Evolutionary conservation across 2,329 filamentous ascomycete genomes (phyloP).

Genomic region (Neofusicoccum umdonicola): DNA sequence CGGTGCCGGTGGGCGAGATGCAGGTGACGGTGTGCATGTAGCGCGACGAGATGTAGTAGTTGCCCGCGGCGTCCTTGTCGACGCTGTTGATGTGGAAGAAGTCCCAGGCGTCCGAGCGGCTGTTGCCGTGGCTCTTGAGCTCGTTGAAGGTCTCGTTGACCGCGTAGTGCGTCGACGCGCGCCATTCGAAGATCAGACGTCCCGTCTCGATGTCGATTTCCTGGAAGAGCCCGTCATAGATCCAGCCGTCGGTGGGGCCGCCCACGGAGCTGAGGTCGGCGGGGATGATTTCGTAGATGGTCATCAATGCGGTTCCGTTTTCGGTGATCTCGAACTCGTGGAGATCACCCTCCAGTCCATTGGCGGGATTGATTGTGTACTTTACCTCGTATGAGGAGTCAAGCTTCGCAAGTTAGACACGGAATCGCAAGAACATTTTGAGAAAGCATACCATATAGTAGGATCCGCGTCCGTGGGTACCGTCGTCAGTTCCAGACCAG

Average conservation of each 20-base stretch:
- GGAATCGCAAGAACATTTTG: neutral
- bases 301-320: conserved; percentile 44
- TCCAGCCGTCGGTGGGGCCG: conserved; percentile 35
- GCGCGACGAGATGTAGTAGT: conserved; percentile 23
- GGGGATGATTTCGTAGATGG: conserved; percentile 40
- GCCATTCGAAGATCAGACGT: conserved; percentile 42
- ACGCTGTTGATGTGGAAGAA: conserved; percentile 42
- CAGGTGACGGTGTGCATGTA: conserved; percentile 24
- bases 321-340: conserved; percentile 47
- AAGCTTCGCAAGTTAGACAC: conserved; percentile 13
- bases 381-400: conserved; percentile 20
- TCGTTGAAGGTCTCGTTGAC: conserved; percentile 30
- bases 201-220: conserved; percentile 42
- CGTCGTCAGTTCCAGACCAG: conserved; percentile 35
- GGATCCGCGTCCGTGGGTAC: conserved; percentile 31
- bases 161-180: conserved; percentile 36
- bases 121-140: conserved; percentile 27
- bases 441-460: conserved; percentile 31
- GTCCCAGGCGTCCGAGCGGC: conserved; percentile 36
- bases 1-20: conserved; percentile 39
- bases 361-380: conserved; percentile 15
- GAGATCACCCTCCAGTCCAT: conserved; percentile 36
- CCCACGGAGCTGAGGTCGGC: conserved; percentile 41
- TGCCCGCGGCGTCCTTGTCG: conserved; percentile 35
- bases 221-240: conserved; percentile 47